These are phyloP conservation scores for Amylocarpus encephaloides DNA, from an alignment of 2,329 filamentous ascomycete species.

Conservation along the genomic window DNA sequence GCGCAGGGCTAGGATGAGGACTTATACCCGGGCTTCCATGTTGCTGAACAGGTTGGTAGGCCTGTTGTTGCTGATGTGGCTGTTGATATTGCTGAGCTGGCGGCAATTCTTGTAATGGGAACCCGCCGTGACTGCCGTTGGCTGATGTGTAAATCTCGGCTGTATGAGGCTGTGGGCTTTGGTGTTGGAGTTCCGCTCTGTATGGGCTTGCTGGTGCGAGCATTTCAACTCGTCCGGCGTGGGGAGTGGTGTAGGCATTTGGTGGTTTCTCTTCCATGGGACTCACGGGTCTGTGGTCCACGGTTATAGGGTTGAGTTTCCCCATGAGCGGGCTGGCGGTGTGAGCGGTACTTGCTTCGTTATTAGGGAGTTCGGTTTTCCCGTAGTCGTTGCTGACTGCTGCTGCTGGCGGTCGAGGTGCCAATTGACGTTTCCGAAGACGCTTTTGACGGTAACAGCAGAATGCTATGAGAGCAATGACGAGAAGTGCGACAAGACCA, in stretches of 20 bases:
- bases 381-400: background rate
- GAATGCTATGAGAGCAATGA: conserved; percentile 4
- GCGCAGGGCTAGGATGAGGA: conserved; percentile 1
- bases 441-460: conserved; percentile 10
- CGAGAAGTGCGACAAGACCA: conserved; percentile 6
- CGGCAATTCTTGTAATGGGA: conserved; percentile 5
- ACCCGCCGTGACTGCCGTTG: background rate
- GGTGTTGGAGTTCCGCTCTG: conserved; percentile 1
- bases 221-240: background rate
- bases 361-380: conserved; percentile 1
- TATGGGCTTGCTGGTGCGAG: background rate
- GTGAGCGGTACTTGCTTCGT: background rate
- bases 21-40: conserved; percentile 17
- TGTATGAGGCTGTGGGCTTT: background rate
- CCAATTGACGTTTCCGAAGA: background rate
- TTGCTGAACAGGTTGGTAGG: conserved; percentile 18
- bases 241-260: background rate
- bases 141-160: background rate
- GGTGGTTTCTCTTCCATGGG: conserved; percentile 1
- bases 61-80: conserved; percentile 5
- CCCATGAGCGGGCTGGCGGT: background rate
- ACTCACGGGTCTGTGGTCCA: background rate
- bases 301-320: background rate
- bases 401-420: background rate
- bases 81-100: conserved; percentile 3